These are phyloP conservation scores for Coemansia sp. DNA, from an alignment of 192 early-diverging fungal genomes.

Conservation along the genomic window DNA sequence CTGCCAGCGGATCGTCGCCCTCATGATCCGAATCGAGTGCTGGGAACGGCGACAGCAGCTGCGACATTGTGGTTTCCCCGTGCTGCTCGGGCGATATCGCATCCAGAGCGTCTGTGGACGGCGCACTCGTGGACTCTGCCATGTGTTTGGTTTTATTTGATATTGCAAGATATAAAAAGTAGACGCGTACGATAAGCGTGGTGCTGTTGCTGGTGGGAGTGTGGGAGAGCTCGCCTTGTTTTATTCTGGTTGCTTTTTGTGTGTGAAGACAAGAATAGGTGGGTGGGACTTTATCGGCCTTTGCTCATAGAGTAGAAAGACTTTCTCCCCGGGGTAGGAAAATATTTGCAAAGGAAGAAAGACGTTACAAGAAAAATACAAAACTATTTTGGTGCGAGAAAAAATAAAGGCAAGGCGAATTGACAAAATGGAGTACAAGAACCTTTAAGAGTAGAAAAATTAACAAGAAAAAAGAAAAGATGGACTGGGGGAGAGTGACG, in stretches of 20 bases:
- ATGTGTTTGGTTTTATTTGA: constrained; percentile 6
- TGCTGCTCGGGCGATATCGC: not conserved
- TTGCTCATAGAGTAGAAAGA: not conserved
- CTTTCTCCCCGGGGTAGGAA: not conserved
- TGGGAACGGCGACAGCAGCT: constrained; percentile 24
- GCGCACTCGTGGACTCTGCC: constrained; percentile 12
- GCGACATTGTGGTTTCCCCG: not conserved
- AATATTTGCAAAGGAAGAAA: not conserved
- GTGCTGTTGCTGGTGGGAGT: no score
- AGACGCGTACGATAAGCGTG: not conserved
- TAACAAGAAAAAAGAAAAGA: not conserved
- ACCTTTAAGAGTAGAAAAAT: constrained; percentile 6
- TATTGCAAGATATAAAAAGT: not conserved
- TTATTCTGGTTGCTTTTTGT: not conserved
- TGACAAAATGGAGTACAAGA: not conserved
- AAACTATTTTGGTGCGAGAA: not conserved
- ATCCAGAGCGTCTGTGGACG: constrained; percentile 16
- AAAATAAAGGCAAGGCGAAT: not conserved
- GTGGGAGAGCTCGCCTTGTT: no score
- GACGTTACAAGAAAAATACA: not conserved
- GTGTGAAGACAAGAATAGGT: not conserved
- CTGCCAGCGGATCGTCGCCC: not conserved
- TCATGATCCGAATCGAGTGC: constrained; percentile 19
- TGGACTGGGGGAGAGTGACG: constrained; percentile 14
- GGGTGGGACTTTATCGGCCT: not conserved